Base-by-base conservation (phyloP, 805 yeast species). In the Jamesozyma gamospora region DNA sequence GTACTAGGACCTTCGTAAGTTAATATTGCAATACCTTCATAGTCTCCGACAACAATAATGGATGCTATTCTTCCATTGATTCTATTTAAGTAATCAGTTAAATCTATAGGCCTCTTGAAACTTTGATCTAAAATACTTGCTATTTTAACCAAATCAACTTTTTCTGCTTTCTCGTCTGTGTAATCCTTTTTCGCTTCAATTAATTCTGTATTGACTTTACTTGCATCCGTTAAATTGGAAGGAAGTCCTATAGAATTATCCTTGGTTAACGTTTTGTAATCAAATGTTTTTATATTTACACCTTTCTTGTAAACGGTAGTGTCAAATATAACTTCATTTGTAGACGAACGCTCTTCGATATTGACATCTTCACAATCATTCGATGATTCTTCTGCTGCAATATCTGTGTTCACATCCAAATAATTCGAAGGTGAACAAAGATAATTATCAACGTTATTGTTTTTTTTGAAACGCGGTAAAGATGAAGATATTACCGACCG, bases 21-120 rank as follows among this genome's bases (percentile, higher is more conserved):
- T 28, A 90, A 72, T 13, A 92, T 81, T 0, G 97, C 96, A 14
- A 85, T 87, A 2, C 97, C 97, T 48, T 88, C 96, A 58, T 92
- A 92, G 53, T 90, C 92, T 1, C 97, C 97, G 2, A 90, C 85
- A 12, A 92, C 72, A 13, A 92, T 78, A 10, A 92, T 58, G 0
- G 83, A 81, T 0, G 96, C 88, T 4, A 90, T 67, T 1, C 67
- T 67, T 1, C 75, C 68, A 44, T 77, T 71, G 28, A 92, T 70
- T 37, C 98, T 66, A 3, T 65, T 43, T 18, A 86, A 61, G 54
- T 88, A 92, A 46, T 75, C 78, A 0, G 74, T 71, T 41, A 76
- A 51, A 50, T 85, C 77, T n/a, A 92, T 59, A 3, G 71, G 52
- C 45, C 77, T 75, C 4, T 79, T 77, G 52, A 92, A 92, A 3